These are phyloP conservation scores for Prunus yedoensis DNA, from an alignment of 331 rosid species.

Conservation along the genomic window DNA sequence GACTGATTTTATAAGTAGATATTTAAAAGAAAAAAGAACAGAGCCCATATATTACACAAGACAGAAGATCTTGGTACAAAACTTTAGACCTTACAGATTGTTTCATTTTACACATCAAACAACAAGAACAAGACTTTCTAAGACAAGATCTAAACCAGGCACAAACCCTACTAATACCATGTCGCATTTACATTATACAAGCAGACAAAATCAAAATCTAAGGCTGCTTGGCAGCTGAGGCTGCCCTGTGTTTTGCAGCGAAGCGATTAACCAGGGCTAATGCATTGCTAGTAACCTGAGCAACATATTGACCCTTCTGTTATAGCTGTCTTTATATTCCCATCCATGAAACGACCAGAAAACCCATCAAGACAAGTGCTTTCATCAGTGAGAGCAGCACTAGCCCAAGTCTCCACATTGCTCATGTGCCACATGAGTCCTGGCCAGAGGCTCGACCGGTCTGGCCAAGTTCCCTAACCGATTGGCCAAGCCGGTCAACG, in stretches of 20 bases:
- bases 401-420: constrained; percentile 85
- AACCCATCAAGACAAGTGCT: constrained; percentile 73
- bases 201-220: neutral
- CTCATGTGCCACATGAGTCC: constrained; percentile 72
- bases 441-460: constrained; percentile 40
- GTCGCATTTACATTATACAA: neutral
- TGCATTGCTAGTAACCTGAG: constrained; percentile 74
- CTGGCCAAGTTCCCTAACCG: constrained; percentile 53
- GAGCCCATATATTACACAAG: neutral
- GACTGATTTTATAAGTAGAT: neutral
- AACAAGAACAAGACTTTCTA: neutral
- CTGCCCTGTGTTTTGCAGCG: constrained; percentile 31
- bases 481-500: constrained; percentile 53
- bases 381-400: constrained; percentile 74
- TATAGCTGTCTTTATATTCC: constrained; percentile 43
- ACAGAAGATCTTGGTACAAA: neutral
- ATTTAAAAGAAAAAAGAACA: neutral
- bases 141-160: constrained; percentile 12
- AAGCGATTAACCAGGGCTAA: constrained; percentile 72
- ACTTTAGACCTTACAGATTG: neutral
- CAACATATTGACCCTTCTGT: constrained; percentile 46
- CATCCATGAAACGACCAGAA: constrained; percentile 40
- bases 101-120: constrained; percentile 3
- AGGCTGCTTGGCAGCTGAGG: constrained; percentile 6
- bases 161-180: constrained; percentile 1